phyloP scores from a whole-genome alignment of 169 alveolate species.

The Plasmodium malariae region DNA sequence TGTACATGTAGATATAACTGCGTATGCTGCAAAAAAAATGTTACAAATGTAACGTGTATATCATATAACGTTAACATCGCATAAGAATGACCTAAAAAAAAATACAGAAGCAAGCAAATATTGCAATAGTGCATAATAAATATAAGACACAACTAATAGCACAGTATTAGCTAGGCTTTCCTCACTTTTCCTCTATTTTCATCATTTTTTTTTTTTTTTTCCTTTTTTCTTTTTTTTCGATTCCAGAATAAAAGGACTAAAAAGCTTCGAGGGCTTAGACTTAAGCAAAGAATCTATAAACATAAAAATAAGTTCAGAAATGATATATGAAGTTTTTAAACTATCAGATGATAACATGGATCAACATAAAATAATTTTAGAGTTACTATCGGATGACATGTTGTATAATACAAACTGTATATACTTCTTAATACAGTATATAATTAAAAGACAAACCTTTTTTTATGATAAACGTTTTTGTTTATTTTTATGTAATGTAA shows the following conservation, averaged over 20 bases:
- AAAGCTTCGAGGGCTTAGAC: constrained; percentile 21
- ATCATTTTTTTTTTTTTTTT: no score
- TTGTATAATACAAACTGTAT: constrained; percentile 42
- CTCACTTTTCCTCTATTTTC: no score
- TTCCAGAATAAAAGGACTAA: constrained; percentile 14
- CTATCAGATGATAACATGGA: constrained; percentile 34
- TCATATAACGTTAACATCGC: no score
- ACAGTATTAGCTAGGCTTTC: no score
- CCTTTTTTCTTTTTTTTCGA: background rate
- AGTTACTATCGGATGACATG: constrained; percentile 42
- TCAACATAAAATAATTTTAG: constrained; percentile 43
- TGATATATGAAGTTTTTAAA: constrained; percentile 34
- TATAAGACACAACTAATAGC: no score
- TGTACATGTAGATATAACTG: no score
- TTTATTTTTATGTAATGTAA: constrained; percentile 47
- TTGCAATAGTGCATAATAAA: no score
- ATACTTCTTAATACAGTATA: constrained; percentile 53
- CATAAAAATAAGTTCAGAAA: constrained; percentile 42
- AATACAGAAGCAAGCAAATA: no score
- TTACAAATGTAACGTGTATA: no score
- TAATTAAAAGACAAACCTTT: constrained; percentile 50
- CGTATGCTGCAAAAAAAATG: no score
- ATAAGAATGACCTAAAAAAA: no score
- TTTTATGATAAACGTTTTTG: constrained; percentile 47
- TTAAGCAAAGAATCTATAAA: constrained; percentile 24